phyloP scores from a whole-genome alignment of 148 eudicot genomes.

The Chenopodium album region DNA sequence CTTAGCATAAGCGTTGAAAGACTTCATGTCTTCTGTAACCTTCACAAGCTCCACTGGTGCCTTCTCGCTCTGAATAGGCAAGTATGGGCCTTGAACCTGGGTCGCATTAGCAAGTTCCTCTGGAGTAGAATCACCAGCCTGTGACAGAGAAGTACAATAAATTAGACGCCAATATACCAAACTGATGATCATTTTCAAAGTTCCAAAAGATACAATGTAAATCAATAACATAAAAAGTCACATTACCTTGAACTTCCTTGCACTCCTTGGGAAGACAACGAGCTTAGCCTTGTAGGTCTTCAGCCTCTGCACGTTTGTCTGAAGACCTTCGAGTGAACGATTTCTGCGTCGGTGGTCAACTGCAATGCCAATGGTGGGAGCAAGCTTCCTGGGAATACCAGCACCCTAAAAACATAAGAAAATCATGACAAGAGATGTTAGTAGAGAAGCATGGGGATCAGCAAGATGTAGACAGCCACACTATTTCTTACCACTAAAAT shows the following conservation, averaged over 20 bases:
- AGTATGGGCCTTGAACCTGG: constrained; percentile 47
- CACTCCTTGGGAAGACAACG: constrained; percentile 73
- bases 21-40: constrained; percentile 49
- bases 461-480: no score
- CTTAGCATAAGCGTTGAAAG: constrained; percentile 51
- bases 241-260: constrained; percentile 54
- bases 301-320: constrained; percentile 66
- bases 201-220: no score
- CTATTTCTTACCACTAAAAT: no score
- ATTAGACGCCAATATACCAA: background rate
- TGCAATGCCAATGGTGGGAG: constrained; percentile 74
- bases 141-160: background rate
- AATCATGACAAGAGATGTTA: background rate
- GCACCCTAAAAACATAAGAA: constrained; percentile 42
- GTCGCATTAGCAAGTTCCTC: constrained; percentile 59
- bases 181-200: no score
- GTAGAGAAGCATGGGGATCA: no score
- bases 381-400: constrained; percentile 66
- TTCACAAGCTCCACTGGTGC: constrained; percentile 49
- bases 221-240: background rate
- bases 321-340: constrained; percentile 63
- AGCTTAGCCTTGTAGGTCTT: constrained; percentile 83
- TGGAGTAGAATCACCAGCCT: constrained; percentile 65
- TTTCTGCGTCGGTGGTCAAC: constrained; percentile 79
- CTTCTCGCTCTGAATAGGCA: constrained; percentile 42